A percentile compares a stretch with the other conserved stretches of the same genome.
Conservation (phyloP, 495 filamentous ascomycete species). For the Daldinia caldariorum region DNA sequence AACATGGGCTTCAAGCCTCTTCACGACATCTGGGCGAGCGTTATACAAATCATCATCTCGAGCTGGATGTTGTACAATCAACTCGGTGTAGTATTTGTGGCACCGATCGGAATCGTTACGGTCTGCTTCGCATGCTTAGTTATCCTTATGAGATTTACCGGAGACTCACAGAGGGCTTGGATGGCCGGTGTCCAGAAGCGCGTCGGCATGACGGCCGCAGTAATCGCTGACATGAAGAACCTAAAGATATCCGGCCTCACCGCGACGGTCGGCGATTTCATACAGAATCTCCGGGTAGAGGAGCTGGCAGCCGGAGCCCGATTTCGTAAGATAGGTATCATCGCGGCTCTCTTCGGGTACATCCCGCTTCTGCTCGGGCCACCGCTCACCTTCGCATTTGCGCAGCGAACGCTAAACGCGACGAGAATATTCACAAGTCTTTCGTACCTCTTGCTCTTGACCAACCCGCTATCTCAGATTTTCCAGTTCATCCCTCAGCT, state of each 20-base stretch:
- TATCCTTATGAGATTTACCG: conserved; percentile 41
- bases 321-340: conserved; percentile 55
- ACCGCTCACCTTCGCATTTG: neutral
- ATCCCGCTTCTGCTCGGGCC: conserved; percentile 48
- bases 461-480: neutral
- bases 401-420: neutral
- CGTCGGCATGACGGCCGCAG: conserved; percentile 52
- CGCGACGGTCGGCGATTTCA: conserved; percentile 43
- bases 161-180: conserved; percentile 55
- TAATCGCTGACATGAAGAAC: conserved; percentile 59
- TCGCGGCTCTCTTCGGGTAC: conserved; percentile 56
- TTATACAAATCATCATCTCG: neutral
- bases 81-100: neutral
- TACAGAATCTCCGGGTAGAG: conserved; percentile 55
- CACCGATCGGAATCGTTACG: neutral
- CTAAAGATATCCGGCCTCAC: conserved; percentile 59
- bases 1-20: conserved; percentile 58
- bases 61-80: neutral
- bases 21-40: conserved; percentile 66
- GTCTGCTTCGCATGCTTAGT: conserved; percentile 9
- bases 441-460: conserved; percentile 1
- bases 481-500: conserved; percentile 59
- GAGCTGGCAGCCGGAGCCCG: conserved; percentile 52
- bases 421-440: neutral
- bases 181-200: conserved; percentile 57